A percentile compares a stretch with the other conserved stretches of the same genome.
Evolutionary conservation across 2,329 filamentous ascomycete species (phyloP).

Genomic region (Malbranchea zuffiana): DNA sequence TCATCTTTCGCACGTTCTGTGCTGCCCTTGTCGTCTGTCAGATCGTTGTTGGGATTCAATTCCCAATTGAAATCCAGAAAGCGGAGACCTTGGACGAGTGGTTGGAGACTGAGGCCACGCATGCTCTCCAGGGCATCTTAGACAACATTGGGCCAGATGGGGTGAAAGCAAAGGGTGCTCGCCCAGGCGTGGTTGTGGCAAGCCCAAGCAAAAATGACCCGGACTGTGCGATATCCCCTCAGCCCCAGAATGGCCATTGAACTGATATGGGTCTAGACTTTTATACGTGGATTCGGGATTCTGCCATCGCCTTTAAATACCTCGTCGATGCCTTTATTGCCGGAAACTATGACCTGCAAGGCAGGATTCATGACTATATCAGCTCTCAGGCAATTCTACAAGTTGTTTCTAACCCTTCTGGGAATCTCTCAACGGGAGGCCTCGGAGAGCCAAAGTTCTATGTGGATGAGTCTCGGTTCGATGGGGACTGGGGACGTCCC

Average conservation of each 20-base stretch:
- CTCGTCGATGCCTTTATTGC: slow-evolving; percentile 57
- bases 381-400: slow-evolving; percentile 54
- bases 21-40: slow-evolving; percentile 4
- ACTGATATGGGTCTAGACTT: slow-evolving; percentile 44
- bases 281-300: slow-evolving; percentile 68
- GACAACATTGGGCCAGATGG: slow-evolving; percentile 48
- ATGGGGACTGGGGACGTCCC: slow-evolving; percentile 61
- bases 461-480: slow-evolving; percentile 51
- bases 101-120: slow-evolving; percentile 35
- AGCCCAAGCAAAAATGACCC: slow-evolving; percentile 47
- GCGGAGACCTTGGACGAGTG: slow-evolving; percentile 11
- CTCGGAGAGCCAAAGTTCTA: slow-evolving; percentile 65
- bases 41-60: slow-evolving; percentile 1
- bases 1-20: slow-evolving; percentile 2
- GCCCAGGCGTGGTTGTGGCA: slow-evolving; percentile 44
- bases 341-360: slow-evolving; percentile 50
- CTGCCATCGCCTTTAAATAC: slow-evolving; percentile 59
- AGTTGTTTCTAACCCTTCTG: slow-evolving; percentile 57
- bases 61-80: neutral
- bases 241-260: too few species aligned
- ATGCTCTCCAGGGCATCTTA: slow-evolving; percentile 45
- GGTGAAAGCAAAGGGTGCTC: slow-evolving; percentile 38
- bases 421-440: slow-evolving; percentile 40
- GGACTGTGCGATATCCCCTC: slow-evolving; percentile 45
- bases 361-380: slow-evolving; percentile 57